Evolutionary conservation across 768 basidiomycete genomes (phyloP), one percentile per base, ranked within the genome.

Genomic region (Auricularia sp.): DNA sequence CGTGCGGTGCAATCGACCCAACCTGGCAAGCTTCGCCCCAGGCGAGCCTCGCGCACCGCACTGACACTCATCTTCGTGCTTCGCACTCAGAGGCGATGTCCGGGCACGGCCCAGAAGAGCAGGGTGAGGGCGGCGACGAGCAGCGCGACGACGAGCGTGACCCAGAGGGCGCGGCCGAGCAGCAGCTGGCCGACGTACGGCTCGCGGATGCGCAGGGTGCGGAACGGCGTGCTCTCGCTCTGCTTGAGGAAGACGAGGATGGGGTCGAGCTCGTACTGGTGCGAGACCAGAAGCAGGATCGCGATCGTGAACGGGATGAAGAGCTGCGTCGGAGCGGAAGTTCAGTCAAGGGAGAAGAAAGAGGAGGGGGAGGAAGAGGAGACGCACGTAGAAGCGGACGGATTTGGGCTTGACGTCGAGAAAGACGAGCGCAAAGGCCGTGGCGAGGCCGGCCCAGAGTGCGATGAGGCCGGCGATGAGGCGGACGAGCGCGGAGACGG

Each of bases 241-340:
- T 91, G 91, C 66, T 87, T 87, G 71, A 98, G 77, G 78, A 98
- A 91, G 68, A 98, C 90, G 68, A 98, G 87, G 71, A 98, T 80
- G 11, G 97, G 97, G 73, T 98, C 96, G 62, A 98, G 87, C 74
- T 97, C 94, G 76, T 98, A 98, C 75, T 95, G 93, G 72, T 97
- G 92, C 16, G 95, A 93, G 64, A 98, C 81, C 68, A 99, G 86
- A 80, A 90, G 91, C 68, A 97, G 87, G 71, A 91, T 78, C 63
- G 95, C 92, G 68, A 98, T 73, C 23, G 89, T 81, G 76, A 97
- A 98, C 0, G 97, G 96, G 34, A 98, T 81, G 79, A 98, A 96
- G 70, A 97, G 87, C 95, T 97, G 72, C 23, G 23, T 23, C 23
- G 1, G 23, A 23, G 23, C 23, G 23, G 23, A 23, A 23, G 23